Percentiles rank a stretch among this genome's conserved stretches.
phyloP scores from a whole-genome alignment of 768 basidiomycete genomes.

The Phlebiopsis flavidoalba region DNA sequence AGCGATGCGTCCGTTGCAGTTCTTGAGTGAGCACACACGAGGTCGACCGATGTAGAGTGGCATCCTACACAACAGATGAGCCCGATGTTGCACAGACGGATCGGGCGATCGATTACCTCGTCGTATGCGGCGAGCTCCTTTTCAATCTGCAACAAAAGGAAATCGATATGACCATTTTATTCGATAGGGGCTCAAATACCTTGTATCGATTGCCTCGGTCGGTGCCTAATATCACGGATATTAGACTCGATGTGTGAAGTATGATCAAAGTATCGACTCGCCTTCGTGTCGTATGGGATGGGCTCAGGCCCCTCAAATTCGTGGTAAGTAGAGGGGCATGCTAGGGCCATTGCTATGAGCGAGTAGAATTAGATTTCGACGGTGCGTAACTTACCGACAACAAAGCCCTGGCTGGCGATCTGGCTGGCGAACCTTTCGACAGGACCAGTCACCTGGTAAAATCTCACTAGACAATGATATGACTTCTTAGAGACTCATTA shows the following conservation, averaged over 20 bases:
- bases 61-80: constrained; percentile 50
- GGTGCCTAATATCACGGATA: constrained; percentile 44
- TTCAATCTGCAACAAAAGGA: constrained; percentile 51
- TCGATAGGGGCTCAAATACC: constrained; percentile 31
- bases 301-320: constrained; percentile 89
- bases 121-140: constrained; percentile 87
- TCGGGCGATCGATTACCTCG: constrained; percentile 48
- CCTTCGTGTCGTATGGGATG: constrained; percentile 88
- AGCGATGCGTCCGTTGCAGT: constrained; percentile 91
- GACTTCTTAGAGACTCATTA: too few species aligned
- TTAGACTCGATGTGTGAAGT: not conserved
- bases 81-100: not conserved
- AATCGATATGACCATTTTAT: not conserved
- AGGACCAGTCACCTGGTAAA: constrained; percentile 93
- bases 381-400: constrained; percentile 56
- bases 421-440: constrained; percentile 90
- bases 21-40: constrained; percentile 63
- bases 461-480: constrained; percentile 60
- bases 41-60: constrained; percentile 69
- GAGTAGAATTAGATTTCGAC: not conserved
- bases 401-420: constrained; percentile 82
- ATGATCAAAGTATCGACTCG: constrained; percentile 19
- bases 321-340: constrained; percentile 83
- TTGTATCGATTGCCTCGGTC: constrained; percentile 94
- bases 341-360: constrained; percentile 29